Base-by-base conservation (phyloP, 495 filamentous ascomycete genomes). In the Halenospora varia region DNA sequence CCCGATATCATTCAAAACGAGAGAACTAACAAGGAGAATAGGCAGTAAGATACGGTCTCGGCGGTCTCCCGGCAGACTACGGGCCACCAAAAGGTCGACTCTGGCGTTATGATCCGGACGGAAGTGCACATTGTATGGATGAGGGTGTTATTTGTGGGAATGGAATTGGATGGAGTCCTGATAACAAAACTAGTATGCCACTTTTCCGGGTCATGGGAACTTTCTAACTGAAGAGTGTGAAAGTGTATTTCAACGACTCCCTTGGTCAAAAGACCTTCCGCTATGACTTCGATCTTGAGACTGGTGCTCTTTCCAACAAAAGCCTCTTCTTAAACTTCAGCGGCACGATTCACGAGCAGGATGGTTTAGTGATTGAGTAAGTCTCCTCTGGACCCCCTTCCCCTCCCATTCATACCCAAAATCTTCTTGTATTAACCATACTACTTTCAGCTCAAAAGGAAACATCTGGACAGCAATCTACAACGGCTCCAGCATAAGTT, bases 41-140 rank as follows among this genome's bases (percentile, higher is more conserved):
- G 57, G 57, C 51, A 40, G 40, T 48, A 22, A 17, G 24, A 1
- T 53, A 48, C 23, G 50, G 50, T 1, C 25, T 54, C 24, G 57
- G 57, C 10, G 24, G 50, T 1, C 25, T 56, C 2, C 58, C 58
- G 0, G 24, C 29, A 25, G 45, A 39, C 17, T 52, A 61, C 25
- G 58, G 58, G 1, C 3, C 9, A 22, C 52, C 52, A 11, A 56
- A 56, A n/a, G 53, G 58, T 2, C 25, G 52, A 17, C 49, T 72
- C 6, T 71, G 70, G 70, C 57, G 70, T 45, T 72, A 68, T 66
- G 67, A 70, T 49, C 70, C 68, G 1, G 68, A 67, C 56, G 66
- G 63, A 0, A 62, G 57, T 41, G 48, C 70, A 19, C 61, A 69
- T 59, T 35, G 60, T 48, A 69, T 69, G 66, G 40, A 62, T 19